These are phyloP conservation scores for Arachis monticola DNA, from an alignment of 331 rosid genomes.

Conservation along the genomic window DNA sequence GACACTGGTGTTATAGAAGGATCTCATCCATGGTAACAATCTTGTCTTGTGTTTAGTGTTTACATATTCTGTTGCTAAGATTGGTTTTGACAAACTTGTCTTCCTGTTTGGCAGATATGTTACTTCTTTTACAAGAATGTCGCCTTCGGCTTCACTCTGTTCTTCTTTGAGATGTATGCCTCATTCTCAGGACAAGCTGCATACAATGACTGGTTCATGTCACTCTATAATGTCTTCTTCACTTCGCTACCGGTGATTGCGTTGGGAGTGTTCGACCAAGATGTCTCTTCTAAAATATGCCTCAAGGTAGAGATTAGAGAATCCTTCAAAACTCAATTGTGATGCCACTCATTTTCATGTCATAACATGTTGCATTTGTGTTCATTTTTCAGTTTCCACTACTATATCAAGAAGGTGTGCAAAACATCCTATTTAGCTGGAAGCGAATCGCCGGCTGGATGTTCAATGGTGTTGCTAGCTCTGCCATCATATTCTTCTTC, in stretches of 20 bases:
- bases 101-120: conserved; percentile 71
- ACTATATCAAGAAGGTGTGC: conserved; percentile 94
- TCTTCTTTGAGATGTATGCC: conserved; percentile 78
- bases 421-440: conserved; percentile 88
- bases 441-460: conserved; percentile 73
- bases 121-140: conserved; percentile 99
- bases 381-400: conserved; percentile 75
- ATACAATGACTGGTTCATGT: conserved; percentile 90
- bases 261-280: conserved; percentile 95
- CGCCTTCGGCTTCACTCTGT: conserved; percentile 80
- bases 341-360: conserved; percentile 20
- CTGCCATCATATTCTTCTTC: conserved; percentile 76
- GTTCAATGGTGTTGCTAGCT: conserved; percentile 59
- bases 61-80: neutral
- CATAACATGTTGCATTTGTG: conserved; percentile 25
- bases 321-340: conserved; percentile 26
- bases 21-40: conserved; percentile 85
- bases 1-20: conserved; percentile 99
- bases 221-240: conserved; percentile 85
- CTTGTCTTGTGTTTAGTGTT: conserved; percentile 26
- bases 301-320: conserved; percentile 61
- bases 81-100: conserved; percentile 31
- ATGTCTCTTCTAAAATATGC: conserved; percentile 76
- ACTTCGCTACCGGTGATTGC: conserved; percentile 98
- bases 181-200: conserved; percentile 90